Evolutionary conservation across 805 yeast species (phyloP), one percentile per base, ranked within the genome.

Genomic region (Ogataea trehalophila): DNA sequence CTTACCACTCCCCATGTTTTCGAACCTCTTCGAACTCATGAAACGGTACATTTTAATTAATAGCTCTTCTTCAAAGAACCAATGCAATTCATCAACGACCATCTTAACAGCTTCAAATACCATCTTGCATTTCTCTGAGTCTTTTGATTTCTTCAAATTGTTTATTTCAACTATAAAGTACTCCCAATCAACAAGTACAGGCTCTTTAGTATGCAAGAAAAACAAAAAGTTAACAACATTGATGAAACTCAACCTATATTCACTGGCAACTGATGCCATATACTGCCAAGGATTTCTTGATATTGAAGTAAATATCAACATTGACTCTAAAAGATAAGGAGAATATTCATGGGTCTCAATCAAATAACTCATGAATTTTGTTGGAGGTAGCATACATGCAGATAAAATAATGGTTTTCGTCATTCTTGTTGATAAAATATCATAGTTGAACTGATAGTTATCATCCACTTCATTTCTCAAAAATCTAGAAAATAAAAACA

Each of bases 41-140:
- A 61, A 42, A 33, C 62, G 45, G 40, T 63, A 65, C 18, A 65
- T 51, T 40, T 56, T 62, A 14, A 65, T 44, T 14, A 66, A 36
- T 3, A 66, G 41, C n/a, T 59, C 57, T 34, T 66, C 67, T 33
- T 64, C 68, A 37, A 66, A 45, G 6, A 53, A 53, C 69, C 69
- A 65, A 0, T 48, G 34, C 3, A 64, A 44, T 35, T 63, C 66
- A 4, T 37, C 39, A 20, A 58, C 53, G 1, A 66, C 35, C 33
- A 51, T 54, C 41, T 53, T 49, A 9, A 65, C 43, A 2, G 60
- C 44, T 0, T 46, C 34, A 23, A 66, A 55, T 2, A 59, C 41
- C 16, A 37, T 11, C 17, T 47, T 57, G 49, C 61, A 56, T 16
- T 22, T 41, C 1, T 15, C n/a, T 0, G 49, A 20, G 31, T 48